phyloP scores from a whole-genome alignment of 768 basidiomycete genomes.

The Leccinum rimulosum region DNA sequence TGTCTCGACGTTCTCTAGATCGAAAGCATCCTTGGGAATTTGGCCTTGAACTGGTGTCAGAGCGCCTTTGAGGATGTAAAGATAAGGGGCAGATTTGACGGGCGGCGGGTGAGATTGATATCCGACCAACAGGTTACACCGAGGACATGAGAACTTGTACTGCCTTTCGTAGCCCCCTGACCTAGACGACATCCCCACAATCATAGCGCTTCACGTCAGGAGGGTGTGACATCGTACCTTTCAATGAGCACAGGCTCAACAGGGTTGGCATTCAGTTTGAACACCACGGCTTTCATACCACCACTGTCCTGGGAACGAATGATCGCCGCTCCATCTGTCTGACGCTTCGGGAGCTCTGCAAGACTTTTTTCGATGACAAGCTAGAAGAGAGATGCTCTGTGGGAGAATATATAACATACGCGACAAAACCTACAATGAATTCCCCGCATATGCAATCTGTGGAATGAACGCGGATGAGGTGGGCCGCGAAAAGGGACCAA shows the following conservation, averaged over 20 bases:
- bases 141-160: conserved; percentile 59
- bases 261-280: conserved; percentile 80
- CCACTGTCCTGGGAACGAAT: conserved; percentile 70
- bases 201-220: conserved; percentile 18
- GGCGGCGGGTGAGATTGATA: conserved; percentile 82
- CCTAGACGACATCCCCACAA: conserved; percentile 34
- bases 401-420: conserved; percentile 3
- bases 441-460: conserved; percentile 87
- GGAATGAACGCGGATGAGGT: conserved; percentile 15
- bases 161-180: conserved; percentile 72
- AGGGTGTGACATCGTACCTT: conserved; percentile 48
- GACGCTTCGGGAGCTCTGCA: conserved; percentile 63
- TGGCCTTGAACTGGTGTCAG: conserved; percentile 89
- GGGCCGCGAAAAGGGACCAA: conserved; percentile 6
- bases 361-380: conserved; percentile 81
- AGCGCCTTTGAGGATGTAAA: conserved; percentile 80
- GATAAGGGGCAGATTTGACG: conserved; percentile 68
- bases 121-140: conserved; percentile 47
- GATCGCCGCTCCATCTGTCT: conserved; percentile 78
- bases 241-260: conserved; percentile 73
- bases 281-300: conserved; percentile 59
- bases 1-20: conserved; percentile 37
- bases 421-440: conserved; percentile 62
- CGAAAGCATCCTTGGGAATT: conserved; percentile 80
- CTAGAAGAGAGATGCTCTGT: conserved; percentile 35